These are phyloP conservation scores for Xylaria sp. DNA, from an alignment of 2,329 filamentous ascomycete genomes.

Conservation along the genomic window DNA sequence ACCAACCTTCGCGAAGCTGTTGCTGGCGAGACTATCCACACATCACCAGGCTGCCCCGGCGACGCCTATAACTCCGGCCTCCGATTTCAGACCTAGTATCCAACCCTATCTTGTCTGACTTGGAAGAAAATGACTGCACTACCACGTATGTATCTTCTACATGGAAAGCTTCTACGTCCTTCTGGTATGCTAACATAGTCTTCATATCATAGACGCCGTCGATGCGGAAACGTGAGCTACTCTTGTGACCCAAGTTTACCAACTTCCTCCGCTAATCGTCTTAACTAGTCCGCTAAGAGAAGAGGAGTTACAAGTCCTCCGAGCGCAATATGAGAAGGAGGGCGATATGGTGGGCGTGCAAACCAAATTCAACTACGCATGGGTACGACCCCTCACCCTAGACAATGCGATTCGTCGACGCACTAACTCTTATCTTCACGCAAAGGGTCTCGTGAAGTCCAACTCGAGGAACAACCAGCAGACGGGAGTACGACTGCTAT, in stretches of 20 bases:
- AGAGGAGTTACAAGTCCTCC: slow-evolving; percentile 90
- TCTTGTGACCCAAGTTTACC: slow-evolving; percentile 4
- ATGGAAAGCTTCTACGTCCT: background rate
- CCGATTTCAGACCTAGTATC: slow-evolving; percentile 1
- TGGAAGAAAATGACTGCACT: slow-evolving; percentile 47
- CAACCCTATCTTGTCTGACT: background rate
- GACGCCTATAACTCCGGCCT: slow-evolving; percentile 10
- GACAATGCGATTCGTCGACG: background rate
- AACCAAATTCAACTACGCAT: slow-evolving; percentile 99
- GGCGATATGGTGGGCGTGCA: slow-evolving; percentile 96
- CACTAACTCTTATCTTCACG: slow-evolving; percentile 25
- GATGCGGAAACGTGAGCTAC: slow-evolving; percentile 88
- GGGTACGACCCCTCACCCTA: slow-evolving; percentile 68
- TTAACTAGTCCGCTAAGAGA: slow-evolving; percentile 81
- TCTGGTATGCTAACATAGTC: slow-evolving; percentile 25
- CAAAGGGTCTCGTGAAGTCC: slow-evolving; percentile 93
- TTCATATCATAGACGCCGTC: slow-evolving; percentile 78
- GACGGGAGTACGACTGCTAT: slow-evolving; percentile 90
- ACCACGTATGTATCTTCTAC: slow-evolving; percentile 45
- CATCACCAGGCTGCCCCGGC: background rate
- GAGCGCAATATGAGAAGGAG: slow-evolving; percentile 96
- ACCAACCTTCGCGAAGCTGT: background rate
- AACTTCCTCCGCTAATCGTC: slow-evolving; percentile 33
- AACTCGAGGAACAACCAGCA: slow-evolving; percentile 86
- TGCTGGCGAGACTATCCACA: slow-evolving; percentile 5